phyloP scores from a whole-genome alignment of 345 rosid genomes.

The Brassica incana region DNA sequence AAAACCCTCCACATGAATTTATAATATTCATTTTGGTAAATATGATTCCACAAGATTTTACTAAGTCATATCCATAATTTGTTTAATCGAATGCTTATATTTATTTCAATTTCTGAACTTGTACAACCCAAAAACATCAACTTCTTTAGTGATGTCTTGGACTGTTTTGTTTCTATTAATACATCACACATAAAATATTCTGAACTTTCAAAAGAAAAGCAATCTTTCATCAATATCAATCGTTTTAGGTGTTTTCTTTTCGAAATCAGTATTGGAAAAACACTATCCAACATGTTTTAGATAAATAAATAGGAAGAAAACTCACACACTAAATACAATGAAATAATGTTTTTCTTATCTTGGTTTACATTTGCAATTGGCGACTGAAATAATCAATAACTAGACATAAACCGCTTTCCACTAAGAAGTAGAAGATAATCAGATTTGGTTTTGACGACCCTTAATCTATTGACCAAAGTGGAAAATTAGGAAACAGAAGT shows the following conservation, averaged over 20 bases:
- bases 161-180: background rate
- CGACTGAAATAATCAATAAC: background rate
- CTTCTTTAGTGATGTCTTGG: background rate
- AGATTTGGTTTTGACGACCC: background rate
- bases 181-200: background rate
- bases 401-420: background rate
- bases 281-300: background rate
- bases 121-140: background rate
- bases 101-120: background rate
- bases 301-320: background rate
- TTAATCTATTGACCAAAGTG: background rate
- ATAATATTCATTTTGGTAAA: background rate
- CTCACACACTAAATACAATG: background rate
- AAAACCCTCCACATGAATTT: conserved; percentile 2
- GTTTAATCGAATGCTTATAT: background rate
- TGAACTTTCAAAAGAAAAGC: background rate
- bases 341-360: background rate
- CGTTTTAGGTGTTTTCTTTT: background rate
- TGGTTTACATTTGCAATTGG: background rate
- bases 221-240: background rate
- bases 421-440: background rate
- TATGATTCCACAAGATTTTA: background rate
- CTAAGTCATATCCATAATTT: background rate
- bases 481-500: conserved; percentile 13
- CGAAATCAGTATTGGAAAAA: background rate